Conservation (phyloP, 768 basidiomycete genomes). For the Agaricus subrufescens region DNA sequence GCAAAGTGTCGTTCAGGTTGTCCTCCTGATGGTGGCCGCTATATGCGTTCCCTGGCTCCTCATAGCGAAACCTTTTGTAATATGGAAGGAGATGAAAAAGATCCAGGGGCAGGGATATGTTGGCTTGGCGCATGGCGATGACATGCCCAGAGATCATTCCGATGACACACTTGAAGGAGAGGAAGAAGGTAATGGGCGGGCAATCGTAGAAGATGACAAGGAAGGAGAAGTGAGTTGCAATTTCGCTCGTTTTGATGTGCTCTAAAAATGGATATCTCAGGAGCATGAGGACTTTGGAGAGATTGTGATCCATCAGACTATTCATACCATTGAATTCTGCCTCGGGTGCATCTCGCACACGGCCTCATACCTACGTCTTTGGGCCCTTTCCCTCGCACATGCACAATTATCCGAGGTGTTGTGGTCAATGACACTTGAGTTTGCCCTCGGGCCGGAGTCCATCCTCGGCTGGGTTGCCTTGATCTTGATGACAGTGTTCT, state of each 20-base stretch:
- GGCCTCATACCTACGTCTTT: conserved; percentile 87
- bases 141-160: conserved; percentile 43
- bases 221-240: conserved; percentile 66
- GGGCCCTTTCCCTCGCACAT: conserved; percentile 97
- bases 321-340: conserved; percentile 99
- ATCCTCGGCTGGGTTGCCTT: conserved; percentile 56
- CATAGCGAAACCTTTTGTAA: conserved; percentile 85
- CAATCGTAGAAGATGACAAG: conserved; percentile 71
- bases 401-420: conserved; percentile 94
- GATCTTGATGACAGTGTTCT: conserved; percentile 52
- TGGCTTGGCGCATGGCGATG: conserved; percentile 51
- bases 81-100: conserved; percentile 85
- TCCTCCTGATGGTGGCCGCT: conserved; percentile 71
- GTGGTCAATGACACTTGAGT: conserved; percentile 81
- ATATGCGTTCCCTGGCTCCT: conserved; percentile 96
- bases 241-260: not conserved
- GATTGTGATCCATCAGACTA: conserved; percentile 93
- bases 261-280: conserved; percentile 23
- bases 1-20: conserved; percentile 78
- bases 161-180: conserved; percentile 70
- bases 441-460: conserved; percentile 55
- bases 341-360: conserved; percentile 99
- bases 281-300: conserved; percentile 93
- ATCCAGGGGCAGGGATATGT: conserved; percentile 83
- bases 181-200: conserved; percentile 75